Evolutionary conservation across 345 rosid species (phyloP), one percentile per base, ranked within the genome.

Genomic region (Citrus inodora): DNA sequence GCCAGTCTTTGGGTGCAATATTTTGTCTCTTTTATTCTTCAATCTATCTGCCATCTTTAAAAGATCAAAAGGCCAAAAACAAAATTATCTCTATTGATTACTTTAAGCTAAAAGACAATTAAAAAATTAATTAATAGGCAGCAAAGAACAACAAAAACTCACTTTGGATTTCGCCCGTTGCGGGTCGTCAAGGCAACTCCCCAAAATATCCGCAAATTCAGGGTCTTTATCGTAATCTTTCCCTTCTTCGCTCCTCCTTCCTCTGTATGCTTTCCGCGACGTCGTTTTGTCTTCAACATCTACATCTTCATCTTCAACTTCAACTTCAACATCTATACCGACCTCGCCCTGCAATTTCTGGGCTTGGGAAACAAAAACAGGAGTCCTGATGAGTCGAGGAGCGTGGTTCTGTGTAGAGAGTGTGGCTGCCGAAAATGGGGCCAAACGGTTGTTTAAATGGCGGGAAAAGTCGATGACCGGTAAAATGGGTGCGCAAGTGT

Each of bases 1-100:
- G 75, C 98, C 99, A 3, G 96, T 95, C 88, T 93, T 95, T 9
- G 94, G 74, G 7, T 91, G 97, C 71, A 95, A 75, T 81, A 95
- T 88, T 78, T 83, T 93, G 88, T 87, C 83, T 85, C 97, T 91
- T 82, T 92, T 95, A 81, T 79, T 91, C 89, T 90, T 90, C 87
- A 93, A 80, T 79, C 99, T 92, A 70, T 92, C 94, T 81, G 91
- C 94, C 96, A 95, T 89, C 99, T 95, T 65, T 3, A 83, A 64
- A 53, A 53, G 22, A 53, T 1, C 19, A 1, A 17, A 51, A 35
- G 7, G 37, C 37, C 6, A 35, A 16, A 83, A 61, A 67, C 0
- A 67, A 73, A 67, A 28, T 37, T 21, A 78, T 32, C 32, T 61
- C 75, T 61, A 4, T 58, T 8, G 35, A 40, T 10, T 58, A 14